Conservation (phyloP, 371 early-diverging fungal species). For the Homolaphlyctis polyrhiza region DNA sequence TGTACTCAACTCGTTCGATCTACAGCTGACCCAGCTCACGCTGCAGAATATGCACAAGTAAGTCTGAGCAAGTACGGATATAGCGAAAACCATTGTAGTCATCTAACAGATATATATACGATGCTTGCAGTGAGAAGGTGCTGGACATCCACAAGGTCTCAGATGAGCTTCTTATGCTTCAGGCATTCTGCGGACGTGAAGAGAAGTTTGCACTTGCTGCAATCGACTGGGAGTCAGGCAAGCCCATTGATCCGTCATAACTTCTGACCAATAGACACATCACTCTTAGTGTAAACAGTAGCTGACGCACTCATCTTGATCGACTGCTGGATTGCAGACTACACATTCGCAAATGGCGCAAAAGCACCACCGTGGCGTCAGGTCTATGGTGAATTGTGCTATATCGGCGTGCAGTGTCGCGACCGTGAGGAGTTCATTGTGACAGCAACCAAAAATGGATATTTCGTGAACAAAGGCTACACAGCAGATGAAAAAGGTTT, state of each 20-base stretch:
- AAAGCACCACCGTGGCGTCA: conserved; percentile 54
- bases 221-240: conserved; percentile 43
- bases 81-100: background rate
- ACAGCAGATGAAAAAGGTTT: conserved; percentile 38
- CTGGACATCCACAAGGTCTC: conserved; percentile 38
- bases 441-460: conserved; percentile 44
- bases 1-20: conserved; percentile 40
- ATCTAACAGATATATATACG: background rate
- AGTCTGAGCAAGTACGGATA: background rate
- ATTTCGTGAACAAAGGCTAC: conserved; percentile 51
- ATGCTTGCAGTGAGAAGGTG: conserved; percentile 24
- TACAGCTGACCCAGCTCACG: conserved; percentile 34
- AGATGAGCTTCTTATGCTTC: conserved; percentile 43
- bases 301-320: conserved; percentile 2
- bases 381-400: conserved; percentile 46
- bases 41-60: conserved; percentile 34
- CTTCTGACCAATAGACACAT: background rate
- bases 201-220: conserved; percentile 21
- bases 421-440: conserved; percentile 42
- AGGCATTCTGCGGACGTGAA: conserved; percentile 37
- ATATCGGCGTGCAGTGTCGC: conserved; percentile 31
- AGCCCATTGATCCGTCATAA: background rate
- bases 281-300: background rate
- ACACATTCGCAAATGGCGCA: conserved; percentile 48
- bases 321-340: conserved; percentile 31